These are phyloP conservation scores for Musa acuminata DNA, from an alignment of 176 grass and related monocot species.

Conservation along the genomic window DNA sequence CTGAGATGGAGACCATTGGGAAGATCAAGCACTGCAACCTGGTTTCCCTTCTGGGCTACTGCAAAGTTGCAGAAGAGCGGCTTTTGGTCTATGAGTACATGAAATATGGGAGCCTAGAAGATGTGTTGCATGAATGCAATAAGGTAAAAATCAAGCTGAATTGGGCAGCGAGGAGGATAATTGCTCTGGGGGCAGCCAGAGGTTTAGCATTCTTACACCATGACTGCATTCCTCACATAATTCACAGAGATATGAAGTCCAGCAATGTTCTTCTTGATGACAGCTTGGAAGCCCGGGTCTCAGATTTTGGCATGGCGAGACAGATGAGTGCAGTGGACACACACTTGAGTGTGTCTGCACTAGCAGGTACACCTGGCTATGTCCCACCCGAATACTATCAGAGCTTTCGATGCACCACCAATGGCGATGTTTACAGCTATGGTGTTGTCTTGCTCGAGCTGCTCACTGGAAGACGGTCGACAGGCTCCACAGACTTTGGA, in stretches of 20 bases:
- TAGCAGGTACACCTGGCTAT: slow-evolving; percentile 24
- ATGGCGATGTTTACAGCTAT: slow-evolving; percentile 28
- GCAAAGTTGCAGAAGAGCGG: slow-evolving; percentile 22
- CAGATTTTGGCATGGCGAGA: slow-evolving; percentile 26
- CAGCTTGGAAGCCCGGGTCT: slow-evolving; percentile 19
- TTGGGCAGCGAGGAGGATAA: slow-evolving; percentile 22
- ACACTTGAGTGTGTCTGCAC: slow-evolving; percentile 22
- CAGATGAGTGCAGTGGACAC: slow-evolving; percentile 19
- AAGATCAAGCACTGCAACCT: slow-evolving; percentile 30
- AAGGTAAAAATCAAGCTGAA: slow-evolving; percentile 19
- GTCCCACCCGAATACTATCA: slow-evolving; percentile 28
- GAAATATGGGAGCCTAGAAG: slow-evolving; percentile 27
- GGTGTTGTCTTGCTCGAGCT: slow-evolving; percentile 25
- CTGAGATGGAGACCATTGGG: slow-evolving; percentile 30
- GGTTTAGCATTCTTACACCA: slow-evolving; percentile 28
- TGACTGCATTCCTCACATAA: slow-evolving; percentile 21
- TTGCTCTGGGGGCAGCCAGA: slow-evolving; percentile 20
- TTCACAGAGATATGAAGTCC: slow-evolving; percentile 30
- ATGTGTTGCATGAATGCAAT: slow-evolving; percentile 16
- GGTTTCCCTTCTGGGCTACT: slow-evolving; percentile 24
- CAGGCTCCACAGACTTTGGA: slow-evolving; percentile 10
- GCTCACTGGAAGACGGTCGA: slow-evolving; percentile 17
- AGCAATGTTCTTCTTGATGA: slow-evolving; percentile 30
- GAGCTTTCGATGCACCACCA: slow-evolving; percentile 27
- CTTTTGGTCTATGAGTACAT: slow-evolving; percentile 26